Conservation (phyloP, 2,329 filamentous ascomycete species). For the Lasiodiplodia gonubiensis region DNA sequence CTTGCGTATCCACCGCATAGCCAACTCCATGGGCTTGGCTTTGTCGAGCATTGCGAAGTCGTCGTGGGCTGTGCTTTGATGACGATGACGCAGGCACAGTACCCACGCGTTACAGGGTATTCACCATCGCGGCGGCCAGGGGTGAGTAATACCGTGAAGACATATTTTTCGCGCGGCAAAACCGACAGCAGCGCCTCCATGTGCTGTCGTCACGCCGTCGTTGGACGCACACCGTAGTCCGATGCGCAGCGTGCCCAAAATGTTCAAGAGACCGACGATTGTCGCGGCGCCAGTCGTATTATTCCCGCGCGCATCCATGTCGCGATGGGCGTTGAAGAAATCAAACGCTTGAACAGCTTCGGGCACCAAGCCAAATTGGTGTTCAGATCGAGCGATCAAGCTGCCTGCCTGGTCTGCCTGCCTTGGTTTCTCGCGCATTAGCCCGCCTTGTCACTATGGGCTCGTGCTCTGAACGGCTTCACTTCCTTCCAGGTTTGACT, state of each 20-base stretch:
- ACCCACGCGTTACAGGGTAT: slow-evolving; percentile 6
- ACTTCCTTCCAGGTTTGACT: slow-evolving; percentile 14
- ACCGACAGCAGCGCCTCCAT: slow-evolving; percentile 4
- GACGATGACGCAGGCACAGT: slow-evolving; percentile 3
- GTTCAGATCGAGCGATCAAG: slow-evolving; percentile 21
- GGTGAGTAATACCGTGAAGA: not conserved
- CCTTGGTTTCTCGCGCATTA: slow-evolving; percentile 25
- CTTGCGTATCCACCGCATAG: not conserved
- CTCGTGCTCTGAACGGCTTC: slow-evolving; percentile 11
- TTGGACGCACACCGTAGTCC: not conserved
- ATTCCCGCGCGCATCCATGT: not conserved
- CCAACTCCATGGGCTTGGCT: not conserved
- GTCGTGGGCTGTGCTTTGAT: slow-evolving; percentile 19
- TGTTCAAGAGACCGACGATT: not conserved
- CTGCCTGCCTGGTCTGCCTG: slow-evolving; percentile 25
- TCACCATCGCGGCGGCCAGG: not conserved
- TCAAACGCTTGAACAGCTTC: slow-evolving; percentile 10
- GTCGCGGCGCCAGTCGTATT: slow-evolving; percentile 1
- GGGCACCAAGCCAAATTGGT: slow-evolving; percentile 18
- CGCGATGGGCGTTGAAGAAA: slow-evolving; percentile 17
- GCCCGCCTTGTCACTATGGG: not conserved
- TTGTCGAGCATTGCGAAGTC: not conserved
- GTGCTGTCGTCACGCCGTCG: slow-evolving; percentile 9
- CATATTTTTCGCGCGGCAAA: slow-evolving; percentile 1
- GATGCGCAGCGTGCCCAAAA: slow-evolving; percentile 6